Base-by-base conservation (phyloP, 495 filamentous ascomycete species). In the Penicillium bovifimosum region DNA sequence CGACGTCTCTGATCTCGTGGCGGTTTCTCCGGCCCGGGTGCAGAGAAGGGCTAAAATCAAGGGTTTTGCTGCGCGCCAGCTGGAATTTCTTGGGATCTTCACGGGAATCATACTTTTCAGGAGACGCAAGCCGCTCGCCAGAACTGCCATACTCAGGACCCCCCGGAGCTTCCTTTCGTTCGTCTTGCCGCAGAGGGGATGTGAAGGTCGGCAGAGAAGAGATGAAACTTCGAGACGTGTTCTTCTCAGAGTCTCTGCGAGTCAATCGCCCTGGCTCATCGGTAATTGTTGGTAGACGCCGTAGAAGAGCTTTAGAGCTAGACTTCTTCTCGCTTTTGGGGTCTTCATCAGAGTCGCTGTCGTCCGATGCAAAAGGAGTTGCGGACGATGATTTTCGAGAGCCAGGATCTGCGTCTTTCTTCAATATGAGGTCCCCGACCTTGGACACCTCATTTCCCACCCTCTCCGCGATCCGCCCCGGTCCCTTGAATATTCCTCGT, bases 391-490 rank as follows among this genome's bases (percentile, higher is more conserved):
- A 67, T 38, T 71, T 62, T 14, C 69, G 65, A 34, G 74, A 69
- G 44, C 65, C 64, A 5, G 58, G 48, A 29, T 41, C 48, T 18
- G 54, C 41, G 34, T 75, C 75, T 40, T 82, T 82, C 52, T 79
- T 82, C 50, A 70, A 61, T 6, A 85, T 70, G 31, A 78, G 64
- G 51, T 82, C 79, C 20, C 81, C 78, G 47, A 84, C 76, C 61
- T 75, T 78, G 0, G 76, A 74, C 1, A 84, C 79, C 54, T 82
- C 79, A 52, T 75, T 79, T 8, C 74, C 78, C n/a, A 79, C 76
- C 14, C 73, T 67, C 38, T 75, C 76, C 13, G 76, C 77, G 53
- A 82, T 76, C 46, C 76, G 71, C 10, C 76, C 72, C 6, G 65
- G 68, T 5, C 75, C 74, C 63, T 83, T 83, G 53, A 83, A 71